These are phyloP conservation scores for Lenzites betulinus DNA, from an alignment of 768 basidiomycete genomes.

Conservation along the genomic window DNA sequence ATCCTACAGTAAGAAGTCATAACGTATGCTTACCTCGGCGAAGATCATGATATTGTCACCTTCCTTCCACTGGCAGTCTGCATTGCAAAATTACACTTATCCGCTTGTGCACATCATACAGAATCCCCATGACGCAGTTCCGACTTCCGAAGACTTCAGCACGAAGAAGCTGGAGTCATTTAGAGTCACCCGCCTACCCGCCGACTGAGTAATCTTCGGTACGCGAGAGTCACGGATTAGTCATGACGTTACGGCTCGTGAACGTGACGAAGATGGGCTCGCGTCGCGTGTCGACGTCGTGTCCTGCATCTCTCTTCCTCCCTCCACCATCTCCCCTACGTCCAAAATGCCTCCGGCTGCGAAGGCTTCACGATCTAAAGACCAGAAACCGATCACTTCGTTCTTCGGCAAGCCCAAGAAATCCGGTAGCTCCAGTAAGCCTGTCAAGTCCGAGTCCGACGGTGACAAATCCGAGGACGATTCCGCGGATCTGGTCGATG, in stretches of 20 bases:
- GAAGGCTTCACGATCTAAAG: conserved; percentile 35
- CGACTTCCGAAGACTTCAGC: not conserved
- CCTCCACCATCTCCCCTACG: not conserved
- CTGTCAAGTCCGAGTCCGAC: conserved; percentile 2
- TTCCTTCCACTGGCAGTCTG: too few species aligned
- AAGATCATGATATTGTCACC: too few species aligned
- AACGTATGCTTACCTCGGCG: too few species aligned
- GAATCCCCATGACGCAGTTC: too few species aligned
- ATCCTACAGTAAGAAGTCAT: too few species aligned
- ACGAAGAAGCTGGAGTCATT: not conserved
- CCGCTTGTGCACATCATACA: too few species aligned
- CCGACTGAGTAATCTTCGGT: not conserved
- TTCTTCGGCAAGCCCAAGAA: conserved; percentile 49
- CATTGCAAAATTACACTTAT: too few species aligned
- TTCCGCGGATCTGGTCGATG: conserved; percentile 8
- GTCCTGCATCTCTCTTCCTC: conserved; percentile 5
- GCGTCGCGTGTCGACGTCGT: conserved; percentile 9
- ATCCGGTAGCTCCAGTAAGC: conserved; percentile 4
- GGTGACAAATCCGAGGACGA: conserved; percentile 11
- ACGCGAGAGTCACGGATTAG: conserved; percentile 11
- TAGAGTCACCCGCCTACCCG: too few species aligned
- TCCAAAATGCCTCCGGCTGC: conserved; percentile 23
- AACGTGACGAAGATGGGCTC: conserved; percentile 22
- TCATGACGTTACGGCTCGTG: conserved; percentile 23
- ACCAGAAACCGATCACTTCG: conserved; percentile 55